These are phyloP conservation scores for Yamadazyma laniorum DNA, from an alignment of 805 yeast species.

Conservation along the genomic window DNA sequence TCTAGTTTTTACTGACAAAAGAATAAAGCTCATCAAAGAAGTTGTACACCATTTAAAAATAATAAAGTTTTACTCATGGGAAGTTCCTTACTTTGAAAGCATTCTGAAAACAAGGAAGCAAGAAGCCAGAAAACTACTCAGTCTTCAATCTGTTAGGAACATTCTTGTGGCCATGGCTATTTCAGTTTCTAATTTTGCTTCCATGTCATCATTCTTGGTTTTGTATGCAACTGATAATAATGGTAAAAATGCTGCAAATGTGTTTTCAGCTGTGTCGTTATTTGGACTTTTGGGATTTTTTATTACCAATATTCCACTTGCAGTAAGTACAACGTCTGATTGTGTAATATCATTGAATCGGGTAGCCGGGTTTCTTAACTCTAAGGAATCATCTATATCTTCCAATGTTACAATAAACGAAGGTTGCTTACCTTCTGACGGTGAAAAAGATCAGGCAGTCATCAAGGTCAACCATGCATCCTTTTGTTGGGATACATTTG, in stretches of 20 bases:
- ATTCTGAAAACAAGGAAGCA: constrained; percentile 53
- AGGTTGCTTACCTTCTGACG: constrained; percentile 23
- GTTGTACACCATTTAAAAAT: constrained; percentile 72
- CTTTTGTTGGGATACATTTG: constrained; percentile 31
- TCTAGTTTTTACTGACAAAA: constrained; percentile 64
- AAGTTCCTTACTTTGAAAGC: constrained; percentile 62
- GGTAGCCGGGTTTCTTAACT: constrained; percentile 50
- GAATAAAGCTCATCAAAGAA: constrained; percentile 77
- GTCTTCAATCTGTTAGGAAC: constrained; percentile 64
- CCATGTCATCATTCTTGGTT: constrained; percentile 53
- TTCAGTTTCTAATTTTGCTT: constrained; percentile 65
- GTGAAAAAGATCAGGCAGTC: constrained; percentile 16
- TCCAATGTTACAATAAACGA: constrained; percentile 29
- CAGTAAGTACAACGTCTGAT: constrained; percentile 65
- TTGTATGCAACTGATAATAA: constrained; percentile 29
- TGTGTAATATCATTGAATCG: constrained; percentile 60
- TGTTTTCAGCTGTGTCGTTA: constrained; percentile 68
- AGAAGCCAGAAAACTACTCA: constrained; percentile 62
- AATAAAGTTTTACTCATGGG: constrained; percentile 92
- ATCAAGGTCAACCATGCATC: constrained; percentile 22
- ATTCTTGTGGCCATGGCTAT: constrained; percentile 61
- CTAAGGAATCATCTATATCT: constrained; percentile 31
- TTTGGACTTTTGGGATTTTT: constrained; percentile 62
- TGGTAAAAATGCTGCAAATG: constrained; percentile 51
- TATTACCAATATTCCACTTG: constrained; percentile 66